Conservation (phyloP, 805 yeast species). For the Osmozyma mogii region DNA sequence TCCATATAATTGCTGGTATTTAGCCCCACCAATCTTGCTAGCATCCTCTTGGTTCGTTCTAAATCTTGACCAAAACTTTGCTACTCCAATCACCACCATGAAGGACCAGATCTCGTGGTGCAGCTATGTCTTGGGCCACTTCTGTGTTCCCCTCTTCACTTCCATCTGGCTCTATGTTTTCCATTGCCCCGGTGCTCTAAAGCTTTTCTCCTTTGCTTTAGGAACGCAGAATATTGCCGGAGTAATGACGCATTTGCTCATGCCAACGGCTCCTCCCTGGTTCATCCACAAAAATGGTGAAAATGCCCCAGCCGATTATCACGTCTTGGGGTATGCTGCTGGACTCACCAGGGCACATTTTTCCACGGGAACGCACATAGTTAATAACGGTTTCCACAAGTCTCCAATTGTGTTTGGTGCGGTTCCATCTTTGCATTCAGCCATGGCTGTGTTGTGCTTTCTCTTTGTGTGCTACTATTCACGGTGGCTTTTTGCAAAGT, state of each 20-base stretch:
- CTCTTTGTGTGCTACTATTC: slow-evolving; percentile 36
- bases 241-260: slow-evolving; percentile 48
- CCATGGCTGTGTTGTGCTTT: slow-evolving; percentile 51
- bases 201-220: slow-evolving; percentile 43
- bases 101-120: slow-evolving; percentile 55
- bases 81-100: slow-evolving; percentile 33
- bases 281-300: slow-evolving; percentile 56
- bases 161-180: slow-evolving; percentile 57
- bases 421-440: slow-evolving; percentile 54
- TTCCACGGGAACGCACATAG: slow-evolving; percentile 53
- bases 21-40: slow-evolving; percentile 33
- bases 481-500: slow-evolving; percentile 24
- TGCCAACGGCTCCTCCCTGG: slow-evolving; percentile 76
- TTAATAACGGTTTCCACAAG: slow-evolving; percentile 55
- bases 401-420: slow-evolving; percentile 67
- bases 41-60: slow-evolving; percentile 41
- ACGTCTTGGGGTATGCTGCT: slow-evolving; percentile 63
- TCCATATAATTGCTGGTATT: slow-evolving; percentile 13
- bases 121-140: slow-evolving; percentile 54
- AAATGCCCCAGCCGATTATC: slow-evolving; percentile 47
- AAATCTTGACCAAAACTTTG: slow-evolving; percentile 37
- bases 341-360: slow-evolving; percentile 60
- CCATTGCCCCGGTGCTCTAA: slow-evolving; percentile 57
- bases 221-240: slow-evolving; percentile 58
- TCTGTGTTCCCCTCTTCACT: slow-evolving; percentile 52